Percentiles rank a stretch among this genome's conserved stretches.
Conservation (phyloP, 345 rosid species). For the Populus tremula region DNA sequence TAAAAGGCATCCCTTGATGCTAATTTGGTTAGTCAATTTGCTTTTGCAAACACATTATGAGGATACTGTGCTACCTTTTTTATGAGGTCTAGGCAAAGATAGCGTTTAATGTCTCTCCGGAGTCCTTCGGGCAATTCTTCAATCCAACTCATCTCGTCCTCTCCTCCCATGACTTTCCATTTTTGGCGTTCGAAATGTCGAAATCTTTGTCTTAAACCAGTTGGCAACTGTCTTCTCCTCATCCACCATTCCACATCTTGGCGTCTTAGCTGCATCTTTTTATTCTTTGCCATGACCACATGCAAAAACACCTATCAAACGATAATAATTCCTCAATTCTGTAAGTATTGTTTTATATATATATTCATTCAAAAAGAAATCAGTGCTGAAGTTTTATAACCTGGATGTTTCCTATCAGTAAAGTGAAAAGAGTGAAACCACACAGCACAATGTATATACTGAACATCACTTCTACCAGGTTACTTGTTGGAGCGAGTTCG, state of each 20-base stretch:
- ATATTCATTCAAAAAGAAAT: neutral
- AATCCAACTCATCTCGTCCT: slow-evolving; percentile 49
- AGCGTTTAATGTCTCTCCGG: slow-evolving; percentile 55
- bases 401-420: slow-evolving; percentile 60
- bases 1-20: too few species aligned
- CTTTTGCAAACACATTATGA: neutral
- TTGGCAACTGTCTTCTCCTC: slow-evolving; percentile 55
- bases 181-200: slow-evolving; percentile 46
- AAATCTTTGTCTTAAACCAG: slow-evolving; percentile 44
- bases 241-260: slow-evolving; percentile 68
- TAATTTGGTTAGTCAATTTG: neutral
- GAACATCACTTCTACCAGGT: slow-evolving; percentile 55
- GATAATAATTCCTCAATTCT: neutral
- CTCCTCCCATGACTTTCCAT: slow-evolving; percentile 50
- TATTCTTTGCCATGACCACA: slow-evolving; percentile 54
- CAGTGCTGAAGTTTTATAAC: slow-evolving; percentile 15
- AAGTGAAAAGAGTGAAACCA: slow-evolving; percentile 61
- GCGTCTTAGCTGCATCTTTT: slow-evolving; percentile 45
- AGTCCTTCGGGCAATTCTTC: slow-evolving; percentile 63
- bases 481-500: slow-evolving; percentile 57
- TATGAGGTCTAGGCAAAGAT: slow-evolving; percentile 55
- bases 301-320: slow-evolving; percentile 48
- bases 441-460: slow-evolving; percentile 48
- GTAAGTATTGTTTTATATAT: neutral
- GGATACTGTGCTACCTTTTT: slow-evolving; percentile 36